Base-by-base conservation (phyloP, 139 green algal genomes). In the Coccomyxa sp. region DNA sequence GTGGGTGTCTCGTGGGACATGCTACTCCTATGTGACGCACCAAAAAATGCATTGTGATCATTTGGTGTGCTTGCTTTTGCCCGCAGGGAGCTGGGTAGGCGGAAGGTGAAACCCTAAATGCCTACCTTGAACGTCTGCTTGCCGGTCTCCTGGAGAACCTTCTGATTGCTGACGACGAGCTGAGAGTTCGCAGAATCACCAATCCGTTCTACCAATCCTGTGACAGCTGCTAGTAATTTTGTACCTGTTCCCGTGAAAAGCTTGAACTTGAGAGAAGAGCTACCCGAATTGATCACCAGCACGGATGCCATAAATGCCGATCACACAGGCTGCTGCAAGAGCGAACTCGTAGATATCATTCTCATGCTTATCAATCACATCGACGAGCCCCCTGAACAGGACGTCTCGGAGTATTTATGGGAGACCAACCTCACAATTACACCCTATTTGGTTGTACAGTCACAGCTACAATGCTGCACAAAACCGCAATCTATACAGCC, bases 181-280 rank as follows among this genome's bases (percentile, higher is more conserved):
- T 34, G 81, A 2, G 80, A 86, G 29, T 88, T 82, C 7, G 54
- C n/a, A 6, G 78, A 31, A 75, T 93, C 86, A 27, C 91, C 92
- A 29, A 96, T 94, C 10, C 91, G 85, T 34, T 96, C 92, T 36
- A 93, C 89, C 69, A 94, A 38, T 29, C 92, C 92, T 7, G 81
- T 81, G 18, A 91, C 75, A 1, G 87, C 69, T 0, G 82, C 79
- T 35, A n/a, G 76, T 0, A 93, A 69, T 8, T 37, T 69, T 0
- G 68, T 73, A 8, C 70, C 76, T 0, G 79, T 24, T 6, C 68
- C 39, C 33, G 87, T 6, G 75, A 90, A 94, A 16, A 93, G 68
- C 73, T 94, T 94, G 70, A 93, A 96, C 70, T 96, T 96, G 0
- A 96, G 77, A 7, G 55, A 85, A 8, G 74, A 87, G 41, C 68